phyloP scores from a whole-genome alignment of 2,329 filamentous ascomycete species.

The Cephalotrichum gorgonifer region DNA sequence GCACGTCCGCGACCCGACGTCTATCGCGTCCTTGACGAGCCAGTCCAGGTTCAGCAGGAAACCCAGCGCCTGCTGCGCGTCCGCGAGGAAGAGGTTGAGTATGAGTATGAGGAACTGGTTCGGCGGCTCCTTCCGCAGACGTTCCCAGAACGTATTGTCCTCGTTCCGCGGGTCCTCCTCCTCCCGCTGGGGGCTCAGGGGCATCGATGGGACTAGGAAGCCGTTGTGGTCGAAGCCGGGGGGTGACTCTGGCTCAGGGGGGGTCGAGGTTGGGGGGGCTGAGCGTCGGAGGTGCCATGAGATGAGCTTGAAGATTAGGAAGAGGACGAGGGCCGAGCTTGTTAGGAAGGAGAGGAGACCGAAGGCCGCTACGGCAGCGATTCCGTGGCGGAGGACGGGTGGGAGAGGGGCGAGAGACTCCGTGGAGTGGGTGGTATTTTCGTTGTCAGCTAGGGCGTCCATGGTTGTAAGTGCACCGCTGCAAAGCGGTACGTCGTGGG shows the following conservation, averaged over 20 bases:
- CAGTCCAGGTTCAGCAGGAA: slow-evolving; percentile 55
- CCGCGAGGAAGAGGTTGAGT: slow-evolving; percentile 58
- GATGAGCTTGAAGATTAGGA: slow-evolving; percentile 23
- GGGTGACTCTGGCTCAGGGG: slow-evolving; percentile 19
- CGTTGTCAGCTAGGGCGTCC: slow-evolving; percentile 9
- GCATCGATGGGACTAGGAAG: slow-evolving; percentile 6
- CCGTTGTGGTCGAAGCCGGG: slow-evolving; percentile 24
- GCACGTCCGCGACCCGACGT: slow-evolving; percentile 44
- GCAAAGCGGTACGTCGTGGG: not conserved
- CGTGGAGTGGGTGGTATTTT: slow-evolving; percentile 16
- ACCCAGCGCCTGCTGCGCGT: slow-evolving; percentile 54
- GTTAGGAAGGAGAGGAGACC: slow-evolving; percentile 25
- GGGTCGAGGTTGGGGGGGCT: slow-evolving; percentile 1
- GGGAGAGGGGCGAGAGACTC: slow-evolving; percentile 23
- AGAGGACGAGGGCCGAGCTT: slow-evolving; percentile 19
- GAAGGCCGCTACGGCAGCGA: slow-evolving; percentile 24
- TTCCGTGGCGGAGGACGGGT: slow-evolving; percentile 20
- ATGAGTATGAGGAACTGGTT: slow-evolving; percentile 63
- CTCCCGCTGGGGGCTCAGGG: not conserved
- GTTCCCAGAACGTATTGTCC: slow-evolving; percentile 11
- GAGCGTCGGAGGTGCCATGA: slow-evolving; percentile 19
- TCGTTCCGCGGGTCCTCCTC: not conserved
- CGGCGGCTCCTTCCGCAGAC: slow-evolving; percentile 24
- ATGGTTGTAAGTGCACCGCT: no score
- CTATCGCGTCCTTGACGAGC: slow-evolving; percentile 41